Evolutionary conservation across 164 flowering plant genomes (phyloP).

Genomic region (Chloranthus sessilifolius): DNA sequence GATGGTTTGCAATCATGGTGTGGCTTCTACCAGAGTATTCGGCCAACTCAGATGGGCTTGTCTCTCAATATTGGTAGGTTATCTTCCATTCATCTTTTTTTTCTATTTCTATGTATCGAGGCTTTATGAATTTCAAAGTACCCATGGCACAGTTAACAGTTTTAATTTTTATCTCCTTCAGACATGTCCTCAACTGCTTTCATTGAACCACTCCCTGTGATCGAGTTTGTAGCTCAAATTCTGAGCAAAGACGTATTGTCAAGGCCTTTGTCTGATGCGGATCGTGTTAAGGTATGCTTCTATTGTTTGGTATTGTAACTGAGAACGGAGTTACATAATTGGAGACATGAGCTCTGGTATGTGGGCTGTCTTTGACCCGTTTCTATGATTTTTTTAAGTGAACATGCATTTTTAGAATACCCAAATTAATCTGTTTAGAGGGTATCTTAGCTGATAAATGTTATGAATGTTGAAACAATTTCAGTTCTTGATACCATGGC

Average conservation of each 20-base stretch:
- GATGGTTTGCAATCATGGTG: slow-evolving; percentile 65
- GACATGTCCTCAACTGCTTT: slow-evolving; percentile 72
- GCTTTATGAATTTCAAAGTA: no score
- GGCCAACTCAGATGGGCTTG: slow-evolving; percentile 80
- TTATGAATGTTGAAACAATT: no score
- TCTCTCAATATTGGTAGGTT: slow-evolving; percentile 69
- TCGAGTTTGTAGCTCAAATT: slow-evolving; percentile 64
- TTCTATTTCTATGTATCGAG: not conserved
- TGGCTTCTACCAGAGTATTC: slow-evolving; percentile 74
- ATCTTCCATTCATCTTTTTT: not conserved
- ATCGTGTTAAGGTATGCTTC: slow-evolving; percentile 56
- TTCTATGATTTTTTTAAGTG: no score
- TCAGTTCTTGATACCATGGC: no score
- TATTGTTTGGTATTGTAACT: not conserved
- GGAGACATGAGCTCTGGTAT: not conserved
- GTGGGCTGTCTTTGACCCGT: no score
- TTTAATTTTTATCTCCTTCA: slow-evolving; percentile 11
- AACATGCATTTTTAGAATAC: no score
- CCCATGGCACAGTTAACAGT: no score
- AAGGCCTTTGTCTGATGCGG: slow-evolving; percentile 64
- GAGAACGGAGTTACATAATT: not conserved
- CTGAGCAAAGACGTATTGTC: slow-evolving; percentile 41
- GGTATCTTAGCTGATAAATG: no score
- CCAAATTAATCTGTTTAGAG: no score
- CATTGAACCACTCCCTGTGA: slow-evolving; percentile 69